Evolutionary conservation across 2,329 filamentous ascomycete species (phyloP).

Genomic region (Zalaria sp.): DNA sequence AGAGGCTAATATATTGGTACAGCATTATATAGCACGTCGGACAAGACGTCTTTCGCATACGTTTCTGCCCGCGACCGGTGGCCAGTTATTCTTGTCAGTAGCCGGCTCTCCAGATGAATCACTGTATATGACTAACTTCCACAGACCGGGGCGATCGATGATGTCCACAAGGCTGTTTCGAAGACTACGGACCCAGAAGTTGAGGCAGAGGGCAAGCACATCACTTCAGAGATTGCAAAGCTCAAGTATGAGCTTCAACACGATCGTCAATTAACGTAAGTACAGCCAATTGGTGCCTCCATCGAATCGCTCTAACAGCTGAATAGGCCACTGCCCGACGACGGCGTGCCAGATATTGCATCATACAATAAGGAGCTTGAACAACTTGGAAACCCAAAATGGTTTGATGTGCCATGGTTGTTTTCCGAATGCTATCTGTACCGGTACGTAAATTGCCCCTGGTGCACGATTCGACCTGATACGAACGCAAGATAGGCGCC

Average conservation of each 20-base stretch:
- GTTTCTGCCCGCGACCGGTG: constrained; percentile 75
- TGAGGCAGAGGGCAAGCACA: constrained; percentile 67
- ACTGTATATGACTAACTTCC: neutral
- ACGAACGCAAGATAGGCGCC: constrained; percentile 42
- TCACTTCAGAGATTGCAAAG: constrained; percentile 62
- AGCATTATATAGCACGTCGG: constrained; percentile 68
- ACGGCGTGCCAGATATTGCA: constrained; percentile 60
- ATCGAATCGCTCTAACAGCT: neutral
- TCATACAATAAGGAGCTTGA: constrained; percentile 79
- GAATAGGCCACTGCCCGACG: constrained; percentile 56
- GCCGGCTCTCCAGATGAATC: neutral
- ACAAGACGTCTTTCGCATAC: constrained; percentile 76
- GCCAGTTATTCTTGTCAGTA: constrained; percentile 75
- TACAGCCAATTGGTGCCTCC: constrained; percentile 1
- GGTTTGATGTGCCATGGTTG: constrained; percentile 80
- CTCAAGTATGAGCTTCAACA: constrained; percentile 96
- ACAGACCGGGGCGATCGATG: constrained; percentile 84
- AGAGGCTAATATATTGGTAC: constrained; percentile 9
- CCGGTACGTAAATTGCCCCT: constrained; percentile 35
- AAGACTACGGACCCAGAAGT: constrained; percentile 48
- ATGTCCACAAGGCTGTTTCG: constrained; percentile 65
- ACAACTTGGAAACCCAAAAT: constrained; percentile 56
- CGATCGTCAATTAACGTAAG: constrained; percentile 62
- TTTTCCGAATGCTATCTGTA: constrained; percentile 92
- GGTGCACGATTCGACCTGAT: neutral